These are phyloP conservation scores for Pogostemon cablin DNA, from an alignment of 257 asterid species.

Conservation along the genomic window DNA sequence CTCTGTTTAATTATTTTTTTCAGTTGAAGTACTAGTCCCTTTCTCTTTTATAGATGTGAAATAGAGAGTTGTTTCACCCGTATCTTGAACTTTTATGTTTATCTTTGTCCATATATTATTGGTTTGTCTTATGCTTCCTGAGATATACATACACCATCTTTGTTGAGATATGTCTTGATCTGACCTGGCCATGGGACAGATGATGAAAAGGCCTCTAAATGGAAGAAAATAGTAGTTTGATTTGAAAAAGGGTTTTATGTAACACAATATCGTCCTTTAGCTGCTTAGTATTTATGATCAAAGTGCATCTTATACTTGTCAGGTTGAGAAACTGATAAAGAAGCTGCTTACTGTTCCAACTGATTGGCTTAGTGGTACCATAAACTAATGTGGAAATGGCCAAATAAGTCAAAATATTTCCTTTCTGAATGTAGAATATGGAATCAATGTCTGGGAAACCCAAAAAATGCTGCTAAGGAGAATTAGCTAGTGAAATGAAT, in stretches of 20 bases:
- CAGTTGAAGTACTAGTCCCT: too few relatives aligned
- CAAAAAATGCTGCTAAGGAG: slow-evolving; percentile 97
- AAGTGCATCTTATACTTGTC: slow-evolving; percentile 40
- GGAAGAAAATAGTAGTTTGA: background rate
- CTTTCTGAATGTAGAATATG: slow-evolving; percentile 63
- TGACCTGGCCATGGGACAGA: background rate
- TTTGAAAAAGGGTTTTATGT: slow-evolving; percentile 14
- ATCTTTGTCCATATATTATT: slow-evolving; percentile 1
- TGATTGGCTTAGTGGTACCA: slow-evolving; percentile 62
- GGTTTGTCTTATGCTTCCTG: slow-evolving; percentile 17
- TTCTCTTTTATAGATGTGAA: too few relatives aligned
- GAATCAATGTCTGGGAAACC: slow-evolving; percentile 78
- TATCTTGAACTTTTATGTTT: background rate
- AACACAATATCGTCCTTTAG: background rate
- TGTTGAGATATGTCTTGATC: slow-evolving; percentile 15
- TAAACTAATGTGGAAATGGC: slow-evolving; percentile 44
- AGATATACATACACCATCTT: background rate
- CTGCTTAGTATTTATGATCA: slow-evolving; percentile 18
- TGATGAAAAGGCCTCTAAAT: slow-evolving; percentile 16
- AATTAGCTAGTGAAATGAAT: slow-evolving; percentile 98
- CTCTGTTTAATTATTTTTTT: too few relatives aligned
- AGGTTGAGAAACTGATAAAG: slow-evolving; percentile 91
- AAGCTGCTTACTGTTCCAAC: slow-evolving; percentile 83
- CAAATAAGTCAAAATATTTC: slow-evolving; percentile 63
- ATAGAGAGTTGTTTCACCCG: slow-evolving; percentile 6